phyloP scores from a whole-genome alignment of 371 early-diverging fungal species.

The Mortierella sp. region DNA sequence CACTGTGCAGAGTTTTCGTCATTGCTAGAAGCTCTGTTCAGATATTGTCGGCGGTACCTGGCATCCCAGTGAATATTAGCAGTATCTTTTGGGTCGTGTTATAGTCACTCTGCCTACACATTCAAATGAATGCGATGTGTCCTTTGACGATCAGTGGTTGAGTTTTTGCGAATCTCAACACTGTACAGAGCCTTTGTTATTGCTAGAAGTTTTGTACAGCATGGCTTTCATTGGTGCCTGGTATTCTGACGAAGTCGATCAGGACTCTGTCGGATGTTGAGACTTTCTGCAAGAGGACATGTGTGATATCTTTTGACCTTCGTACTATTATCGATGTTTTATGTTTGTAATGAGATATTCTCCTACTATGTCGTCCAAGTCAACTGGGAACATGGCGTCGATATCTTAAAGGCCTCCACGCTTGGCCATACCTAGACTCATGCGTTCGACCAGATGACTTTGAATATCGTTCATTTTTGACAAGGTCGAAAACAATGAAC shows the following conservation, averaged over 20 bases:
- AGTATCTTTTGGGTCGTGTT: constrained; percentile 37
- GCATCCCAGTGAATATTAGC: constrained; percentile 34
- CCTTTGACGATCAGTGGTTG: constrained; percentile 44
- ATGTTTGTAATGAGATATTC: constrained; percentile 29
- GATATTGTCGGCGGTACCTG: constrained; percentile 13
- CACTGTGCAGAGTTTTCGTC: too few species aligned
- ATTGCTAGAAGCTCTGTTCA: background rate
- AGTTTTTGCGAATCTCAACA: constrained; percentile 37
- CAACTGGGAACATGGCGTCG: constrained; percentile 22
- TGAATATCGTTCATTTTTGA: constrained; percentile 34
- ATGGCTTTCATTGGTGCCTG: constrained; percentile 50
- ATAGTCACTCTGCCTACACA: constrained; percentile 36
- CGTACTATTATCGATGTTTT: constrained; percentile 17
- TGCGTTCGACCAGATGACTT: constrained; percentile 34
- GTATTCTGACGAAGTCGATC: constrained; percentile 46
- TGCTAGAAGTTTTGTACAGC: constrained; percentile 43
- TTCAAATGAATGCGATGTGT: constrained; percentile 42
- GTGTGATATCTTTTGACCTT: constrained; percentile 25
- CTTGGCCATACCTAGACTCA: constrained; percentile 38
- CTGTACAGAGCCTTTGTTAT: constrained; percentile 43
- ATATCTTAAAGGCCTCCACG: constrained; percentile 33
- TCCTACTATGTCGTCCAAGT: constrained; percentile 21
- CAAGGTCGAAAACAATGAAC: constrained; percentile 25
- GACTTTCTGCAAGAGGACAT: constrained; percentile 36
- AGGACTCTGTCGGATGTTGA: constrained; percentile 44